Percentiles rank a stretch among this genome's conserved stretches.
Evolutionary conservation across 129 eudicot genomes (phyloP).

Genomic region (Pulicaria dysenterica): DNA sequence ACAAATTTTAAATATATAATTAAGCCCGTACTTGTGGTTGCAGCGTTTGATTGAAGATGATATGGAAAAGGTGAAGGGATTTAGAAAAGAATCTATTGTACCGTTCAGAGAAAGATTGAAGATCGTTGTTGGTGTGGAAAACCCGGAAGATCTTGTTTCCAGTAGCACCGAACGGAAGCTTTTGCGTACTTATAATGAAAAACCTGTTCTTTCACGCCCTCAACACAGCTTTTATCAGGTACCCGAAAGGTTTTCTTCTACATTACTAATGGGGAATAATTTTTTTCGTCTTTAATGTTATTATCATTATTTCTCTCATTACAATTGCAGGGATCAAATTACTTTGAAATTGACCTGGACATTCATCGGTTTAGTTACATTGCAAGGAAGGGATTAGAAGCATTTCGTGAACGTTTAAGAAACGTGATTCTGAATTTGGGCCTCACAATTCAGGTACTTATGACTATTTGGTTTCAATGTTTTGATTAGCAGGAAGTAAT

Average conservation of each 20-base stretch:
- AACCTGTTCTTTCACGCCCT: slow-evolving; percentile 92
- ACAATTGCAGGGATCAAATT: slow-evolving; percentile 53
- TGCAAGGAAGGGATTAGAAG: slow-evolving; percentile 70
- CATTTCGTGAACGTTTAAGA: slow-evolving; percentile 57
- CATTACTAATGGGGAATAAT: background rate
- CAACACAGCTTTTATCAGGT: slow-evolving; percentile 91
- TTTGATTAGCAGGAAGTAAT: background rate
- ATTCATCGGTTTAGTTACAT: slow-evolving; percentile 77
- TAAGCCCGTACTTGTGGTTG: background rate
- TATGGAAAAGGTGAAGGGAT: slow-evolving; percentile 68
- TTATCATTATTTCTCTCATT: background rate
- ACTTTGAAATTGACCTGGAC: slow-evolving; percentile 75
- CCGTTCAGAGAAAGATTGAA: slow-evolving; percentile 79
- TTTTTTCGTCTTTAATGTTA: background rate
- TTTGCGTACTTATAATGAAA: slow-evolving; percentile 69
- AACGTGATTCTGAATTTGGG: slow-evolving; percentile 66
- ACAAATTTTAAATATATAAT: no score
- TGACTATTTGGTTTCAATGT: background rate
- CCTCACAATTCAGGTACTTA: slow-evolving; percentile 61
- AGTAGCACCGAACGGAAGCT: slow-evolving; percentile 74
- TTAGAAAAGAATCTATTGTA: slow-evolving; percentile 56
- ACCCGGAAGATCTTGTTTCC: slow-evolving; percentile 77
- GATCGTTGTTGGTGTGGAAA: slow-evolving; percentile 74
- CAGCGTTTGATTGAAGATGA: slow-evolving; percentile 70
- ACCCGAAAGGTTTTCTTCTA: background rate